Evolutionary conservation across 768 basidiomycete genomes (phyloP), one percentile per base, ranked within the genome.

Genomic region (Lentinula detonsa): DNA sequence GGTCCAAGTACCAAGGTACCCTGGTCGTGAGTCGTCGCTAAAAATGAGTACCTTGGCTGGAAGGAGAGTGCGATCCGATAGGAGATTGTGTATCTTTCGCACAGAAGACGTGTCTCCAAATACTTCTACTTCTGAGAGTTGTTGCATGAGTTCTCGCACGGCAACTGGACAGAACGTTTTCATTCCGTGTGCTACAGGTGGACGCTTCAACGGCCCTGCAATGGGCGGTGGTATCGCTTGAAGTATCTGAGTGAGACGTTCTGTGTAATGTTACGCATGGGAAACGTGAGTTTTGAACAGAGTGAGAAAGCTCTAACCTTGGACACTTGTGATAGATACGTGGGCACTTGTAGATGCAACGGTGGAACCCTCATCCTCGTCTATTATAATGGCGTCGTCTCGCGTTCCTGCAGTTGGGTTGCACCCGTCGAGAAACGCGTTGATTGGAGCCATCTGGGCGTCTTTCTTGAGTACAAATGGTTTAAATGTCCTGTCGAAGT

Each of bases 1-100:
- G 7, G 94, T 95, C 88, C 92, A 98, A 5, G 97, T 98, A 21
- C 95, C 96, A 67, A 86, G 89, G 73, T 96, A 98, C 1, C 94
- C 94, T 11, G 97, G 96, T 52, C 97, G 85, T 0, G 82, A 80
- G 70, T 98, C 93, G 61, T 88, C 88, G 15, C 78, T 74, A 72
- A 97, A 98, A 61, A 91, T 86, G 43, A 98, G 77, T 2, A 87
- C 84, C 73, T 97, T 98, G 54, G 86, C 84, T 0, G 89, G 89
- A 50, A 93, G 76, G 28, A 76, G 67, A 5, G 70, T 72, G 11
- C 88, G 84, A 62, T 94, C 80, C 55, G 78, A 75, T 9, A 99
- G 79, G 61, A 83, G 72, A 10, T 74, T 69, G 42, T 89, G 77
- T 10, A 93, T 75, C n/a, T 76, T 72, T 31, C 91, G 85, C 18